Evolutionary conservation across 768 basidiomycete genomes (phyloP), one percentile per base, ranked within the genome.

Genomic region (Paxillus ammoniavirescens): DNA sequence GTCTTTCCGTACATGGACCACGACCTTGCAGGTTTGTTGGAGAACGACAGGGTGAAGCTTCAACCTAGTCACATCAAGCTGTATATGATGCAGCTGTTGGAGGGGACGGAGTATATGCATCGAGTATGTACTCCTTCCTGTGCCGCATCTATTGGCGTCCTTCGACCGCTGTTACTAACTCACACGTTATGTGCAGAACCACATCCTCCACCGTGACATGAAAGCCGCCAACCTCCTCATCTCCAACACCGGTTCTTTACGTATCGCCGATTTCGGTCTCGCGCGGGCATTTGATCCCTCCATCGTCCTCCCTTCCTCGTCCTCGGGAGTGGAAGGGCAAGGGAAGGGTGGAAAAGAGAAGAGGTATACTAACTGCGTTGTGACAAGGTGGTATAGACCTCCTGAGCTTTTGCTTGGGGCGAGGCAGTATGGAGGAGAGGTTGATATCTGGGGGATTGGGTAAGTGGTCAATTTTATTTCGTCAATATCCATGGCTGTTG

Each of bases 1-100:
- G 96, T 98, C 40, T 99, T 98, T 65, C 97, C 97, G 0, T 99
- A 98, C 73, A 98, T 98, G 97, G 97, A 98, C 64, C 96, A 99
- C 64, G 97, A 99, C 72, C 82, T 99, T 10, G 93, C 96, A 2
- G 97, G 97, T 3, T 70, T 98, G 37, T 74, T 99, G 55, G 92
- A 95, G 70, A 98, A 98, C 65, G 87, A 91, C 55, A 82, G 89
- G 26, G 94, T 94, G 54, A 87, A 87, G 61, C 75, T 96, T 4
- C 81, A 82, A 47, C 84, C 87, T 8, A 87, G 87, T 61, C 85
- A 93, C 56, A 94, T 98, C 72, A 99, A 98, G 73, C 75, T 96
- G 28, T 96, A 98, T 70, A 91, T 96, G 86, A 88, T 87, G 70
- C 97, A 99, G 67, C 80, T 98, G 26, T 77, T 98, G n/a, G 89